phyloP scores from a whole-genome alignment of 768 basidiomycete species.

The Rhodosporidiobolus odoratus region DNA sequence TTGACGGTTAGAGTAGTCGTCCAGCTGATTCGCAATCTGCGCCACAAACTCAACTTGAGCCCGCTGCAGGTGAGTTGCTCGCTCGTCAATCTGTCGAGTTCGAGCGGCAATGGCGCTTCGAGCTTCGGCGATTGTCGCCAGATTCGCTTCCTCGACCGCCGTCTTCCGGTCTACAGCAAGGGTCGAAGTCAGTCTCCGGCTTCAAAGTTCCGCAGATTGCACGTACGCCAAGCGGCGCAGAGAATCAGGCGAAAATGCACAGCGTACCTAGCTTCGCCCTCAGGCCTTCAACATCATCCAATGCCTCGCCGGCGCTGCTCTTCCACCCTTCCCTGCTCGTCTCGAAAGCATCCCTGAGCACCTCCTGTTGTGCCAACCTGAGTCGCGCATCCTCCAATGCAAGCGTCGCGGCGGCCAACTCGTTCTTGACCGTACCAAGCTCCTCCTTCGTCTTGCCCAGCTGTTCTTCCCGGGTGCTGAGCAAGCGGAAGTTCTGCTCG shows the following conservation, averaged over 20 bases:
- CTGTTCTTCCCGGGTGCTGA: slow-evolving; percentile 71
- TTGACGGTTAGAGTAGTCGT: slow-evolving; percentile 9
- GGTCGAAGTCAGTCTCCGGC: too few relatives aligned
- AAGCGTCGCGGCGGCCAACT: slow-evolving; percentile 55
- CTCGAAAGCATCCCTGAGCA: slow-evolving; percentile 72
- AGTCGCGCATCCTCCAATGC: slow-evolving; percentile 59
- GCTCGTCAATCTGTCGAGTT: slow-evolving; percentile 5
- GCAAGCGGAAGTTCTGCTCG: slow-evolving; percentile 73
- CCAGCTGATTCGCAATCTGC: not conserved
- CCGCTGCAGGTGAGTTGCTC: not conserved
- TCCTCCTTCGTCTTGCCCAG: slow-evolving; percentile 59
- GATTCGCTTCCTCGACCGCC: slow-evolving; percentile 19
- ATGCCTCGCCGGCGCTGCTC: slow-evolving; percentile 12
- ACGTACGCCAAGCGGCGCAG: too few relatives aligned
- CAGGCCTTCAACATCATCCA: slow-evolving; percentile 23
- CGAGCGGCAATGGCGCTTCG: not conserved
- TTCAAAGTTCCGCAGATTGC: too few relatives aligned
- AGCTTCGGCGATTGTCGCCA: slow-evolving; percentile 6
- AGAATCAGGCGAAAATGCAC: not conserved
- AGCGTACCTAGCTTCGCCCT: slow-evolving; percentile 31
- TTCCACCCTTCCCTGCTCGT: slow-evolving; percentile 43
- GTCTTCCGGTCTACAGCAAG: slow-evolving; percentile 22
- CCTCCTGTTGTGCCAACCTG: slow-evolving; percentile 70
- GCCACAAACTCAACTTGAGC: slow-evolving; percentile 18
- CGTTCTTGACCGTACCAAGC: slow-evolving; percentile 55